Percentiles rank a stretch among this genome's conserved stretches.
Evolutionary conservation across 768 basidiomycete species (phyloP).

Genomic region (Leccinum boreale): DNA sequence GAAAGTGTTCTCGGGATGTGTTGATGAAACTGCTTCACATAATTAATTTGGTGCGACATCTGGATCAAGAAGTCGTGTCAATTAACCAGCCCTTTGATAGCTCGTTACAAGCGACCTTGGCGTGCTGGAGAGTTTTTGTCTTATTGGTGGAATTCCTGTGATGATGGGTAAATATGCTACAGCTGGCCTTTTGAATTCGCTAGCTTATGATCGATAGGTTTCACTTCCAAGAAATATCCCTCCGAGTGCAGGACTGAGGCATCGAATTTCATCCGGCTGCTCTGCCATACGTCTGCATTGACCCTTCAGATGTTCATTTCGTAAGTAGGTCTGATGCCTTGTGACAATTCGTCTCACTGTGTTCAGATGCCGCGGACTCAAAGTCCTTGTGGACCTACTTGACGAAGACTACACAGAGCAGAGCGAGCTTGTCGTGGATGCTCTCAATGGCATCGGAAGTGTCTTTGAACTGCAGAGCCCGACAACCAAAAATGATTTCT

Average conservation of each 20-base stretch:
- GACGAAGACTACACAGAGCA: conserved; percentile 96
- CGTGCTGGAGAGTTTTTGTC: conserved; percentile 91
- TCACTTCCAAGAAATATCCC: conserved; percentile 92
- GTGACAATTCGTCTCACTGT: not conserved
- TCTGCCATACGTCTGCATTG: conserved; percentile 89
- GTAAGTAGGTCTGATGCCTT: conserved; percentile 46
- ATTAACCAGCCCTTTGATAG: conserved; percentile 28
- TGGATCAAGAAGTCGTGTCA: not conserved
- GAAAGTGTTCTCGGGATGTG: conserved; percentile 81
- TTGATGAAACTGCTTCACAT: conserved; percentile 83
- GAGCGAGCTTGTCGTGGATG: conserved; percentile 86
- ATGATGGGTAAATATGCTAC: conserved; percentile 68
- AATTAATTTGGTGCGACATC: conserved; percentile 67
- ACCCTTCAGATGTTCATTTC: conserved; percentile 99
- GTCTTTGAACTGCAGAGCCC: conserved; percentile 97
- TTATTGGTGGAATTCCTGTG: conserved; percentile 93
- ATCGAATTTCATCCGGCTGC: conserved; percentile 87
- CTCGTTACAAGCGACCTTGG: conserved; percentile 72
- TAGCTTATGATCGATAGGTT: conserved; percentile 46
- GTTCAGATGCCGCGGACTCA: conserved; percentile 85
- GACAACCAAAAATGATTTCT: conserved; percentile 97
- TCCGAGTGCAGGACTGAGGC: conserved; percentile 94
- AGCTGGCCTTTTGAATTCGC: not conserved
- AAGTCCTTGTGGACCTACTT: conserved; percentile 90
- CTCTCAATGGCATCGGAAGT: conserved; percentile 89